Base-by-base conservation (phyloP, 139 green algal genomes). In the Picochlorum costavermella region DNA sequence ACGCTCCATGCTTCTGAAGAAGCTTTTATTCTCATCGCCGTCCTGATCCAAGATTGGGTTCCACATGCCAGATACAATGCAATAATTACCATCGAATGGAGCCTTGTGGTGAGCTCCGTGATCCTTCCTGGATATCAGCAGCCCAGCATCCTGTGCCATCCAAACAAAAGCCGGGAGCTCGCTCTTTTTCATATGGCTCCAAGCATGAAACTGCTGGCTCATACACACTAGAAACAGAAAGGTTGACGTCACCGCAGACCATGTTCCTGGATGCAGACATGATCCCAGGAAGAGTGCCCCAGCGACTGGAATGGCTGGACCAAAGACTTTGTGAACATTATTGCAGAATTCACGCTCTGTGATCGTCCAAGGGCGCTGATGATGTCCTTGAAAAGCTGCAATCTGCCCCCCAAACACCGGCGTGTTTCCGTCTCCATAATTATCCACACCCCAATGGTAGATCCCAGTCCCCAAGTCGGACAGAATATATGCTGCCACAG, bases 21-120 rank as follows among this genome's bases (percentile, higher is more conserved):
- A 46, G 2, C 2, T 16, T 6, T 1, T 6, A 63, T 51, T 50
- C 59, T 62, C 63, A 55, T 63, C 53, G 23, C 72, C 69, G 2
- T 48, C 65, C 16, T 63, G 44, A 69, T 98, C 93, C 63, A 98
- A 77, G 9, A 84, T 40, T 0, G 61, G 56, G 79, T 99, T 99
- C 83, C 88, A 96, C 61, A 78, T 65, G 26, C 94, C 94, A 23
- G 62, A 87, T 6, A 99, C 94, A 53, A 99, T 99, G 77, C 80
- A 92, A 81, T 99, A 99, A 76, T 98, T 97, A 63, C 71, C 83
- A 50, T 93, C 81, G 71, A 97, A 99, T 25, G 95, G 95, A 4
- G 88, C 67, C 48, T 70, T 74, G 75, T 99, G 94, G 81, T 99
- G 94, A 5, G 80, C 80, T 48, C 94, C 92, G 73, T 99, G 94